Evolutionary conservation across 345 rosid genomes (phyloP), one percentile per base, ranked within the genome.

Genomic region (Cardamine occulta): DNA sequence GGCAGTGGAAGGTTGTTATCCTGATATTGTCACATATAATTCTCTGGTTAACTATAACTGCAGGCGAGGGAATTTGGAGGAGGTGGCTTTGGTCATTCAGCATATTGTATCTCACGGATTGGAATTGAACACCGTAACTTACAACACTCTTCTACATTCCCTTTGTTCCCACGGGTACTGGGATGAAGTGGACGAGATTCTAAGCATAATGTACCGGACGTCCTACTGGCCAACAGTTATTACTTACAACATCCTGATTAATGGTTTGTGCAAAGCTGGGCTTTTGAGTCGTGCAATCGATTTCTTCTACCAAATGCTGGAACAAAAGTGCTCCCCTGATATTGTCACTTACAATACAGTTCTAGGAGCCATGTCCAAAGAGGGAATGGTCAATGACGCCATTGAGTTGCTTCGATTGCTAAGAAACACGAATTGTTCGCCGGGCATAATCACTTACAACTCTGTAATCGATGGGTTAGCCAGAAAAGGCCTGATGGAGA

Each of bases 241-340:
- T n/a, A 89, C 97, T 57, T 93, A 88, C 85, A 93, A 93, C 76
- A 89, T 87, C 19, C 45, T 93, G 85, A 89, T 93, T 32, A 91
- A 86, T 45, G 92, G 96, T 48, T 75, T 91, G 81, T 91, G 98
- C 59, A 93, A 88, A 70, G 76, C 76, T 57, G 88, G 96, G 47
- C 85, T 80, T 77, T 37, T 91, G 75, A 81, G 82, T 48, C 85
- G 88, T 62, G 98, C 98, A 39, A 87, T 93, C 15, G 74, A 77
- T 68, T 87, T 87, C 80, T 88, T 83, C 63, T 40, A 59, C 80
- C 88, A 84, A 68, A 91, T 91, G 93, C 70, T 89, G 47, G 78
- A 82, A 9, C 74, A 78, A 47, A 81, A 80, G 51, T 80, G 84
- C 45, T 56, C 60, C 11, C 93, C 92, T n/a, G 96, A 91, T 66